Evolutionary conservation across 306 rosid species (phyloP).

Genomic region (Quercus wislizeni): DNA sequence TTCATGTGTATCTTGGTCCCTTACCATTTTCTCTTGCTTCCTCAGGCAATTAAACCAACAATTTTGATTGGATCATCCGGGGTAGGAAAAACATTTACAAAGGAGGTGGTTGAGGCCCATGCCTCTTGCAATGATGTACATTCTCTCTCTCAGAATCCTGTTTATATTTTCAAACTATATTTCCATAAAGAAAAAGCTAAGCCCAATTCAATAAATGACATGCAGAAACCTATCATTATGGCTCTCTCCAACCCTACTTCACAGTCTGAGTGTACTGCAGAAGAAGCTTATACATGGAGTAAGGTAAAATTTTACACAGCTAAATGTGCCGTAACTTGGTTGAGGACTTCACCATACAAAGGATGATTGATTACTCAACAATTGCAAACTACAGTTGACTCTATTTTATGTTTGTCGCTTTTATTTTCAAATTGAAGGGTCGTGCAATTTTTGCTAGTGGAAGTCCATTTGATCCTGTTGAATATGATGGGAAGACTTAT

Average conservation of each 20-base stretch:
- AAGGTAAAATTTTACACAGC: slow-evolving; percentile 48
- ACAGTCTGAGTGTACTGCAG: slow-evolving; percentile 94
- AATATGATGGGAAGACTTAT: slow-evolving; percentile 66
- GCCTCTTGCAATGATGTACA: slow-evolving; percentile 62
- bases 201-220: slow-evolving; percentile 12
- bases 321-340: background rate
- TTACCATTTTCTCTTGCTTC: background rate
- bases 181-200: slow-evolving; percentile 8
- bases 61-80: slow-evolving; percentile 90
- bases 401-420: slow-evolving; percentile 1
- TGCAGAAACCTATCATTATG: slow-evolving; percentile 85
- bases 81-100: slow-evolving; percentile 75
- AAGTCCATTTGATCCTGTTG: slow-evolving; percentile 88
- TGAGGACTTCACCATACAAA: slow-evolving; percentile 1
- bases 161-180: background rate
- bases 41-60: slow-evolving; percentile 80
- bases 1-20: slow-evolving; percentile 1
- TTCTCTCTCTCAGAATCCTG: background rate
- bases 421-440: slow-evolving; percentile 42
- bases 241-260: slow-evolving; percentile 95
- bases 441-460: slow-evolving; percentile 92
- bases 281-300: slow-evolving; percentile 83
- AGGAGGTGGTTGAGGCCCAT: slow-evolving; percentile 78
- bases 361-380: slow-evolving; percentile 1
- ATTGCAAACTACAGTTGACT: background rate